Percentiles rank a stretch among this genome's conserved stretches.
Evolutionary conservation across 805 yeast species (phyloP).

Genomic region (Lipomyces sp.): DNA sequence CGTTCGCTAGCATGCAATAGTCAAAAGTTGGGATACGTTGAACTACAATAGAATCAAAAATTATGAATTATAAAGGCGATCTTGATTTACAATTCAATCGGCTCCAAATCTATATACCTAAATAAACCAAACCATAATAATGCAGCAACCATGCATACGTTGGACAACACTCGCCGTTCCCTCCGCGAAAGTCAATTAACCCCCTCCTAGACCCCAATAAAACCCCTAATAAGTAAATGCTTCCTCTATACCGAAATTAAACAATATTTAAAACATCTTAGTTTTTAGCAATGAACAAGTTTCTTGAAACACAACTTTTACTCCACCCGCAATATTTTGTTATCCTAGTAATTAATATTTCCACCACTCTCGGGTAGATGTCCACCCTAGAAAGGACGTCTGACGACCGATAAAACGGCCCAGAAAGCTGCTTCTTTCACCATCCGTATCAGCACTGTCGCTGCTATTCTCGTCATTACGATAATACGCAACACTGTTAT

Average conservation of each 20-base stretch:
- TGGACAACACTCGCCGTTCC: not conserved
- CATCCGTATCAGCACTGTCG: slow-evolving; percentile 10
- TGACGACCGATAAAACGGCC: slow-evolving; percentile 13
- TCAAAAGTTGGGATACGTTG: no score
- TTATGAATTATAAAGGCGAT: no score
- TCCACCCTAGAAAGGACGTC: slow-evolving; percentile 17
- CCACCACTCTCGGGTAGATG: slow-evolving; percentile 4
- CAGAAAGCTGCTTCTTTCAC: slow-evolving; percentile 9
- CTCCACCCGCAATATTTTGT: not conserved
- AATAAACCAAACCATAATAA: not conserved
- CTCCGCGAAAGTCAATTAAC: not conserved
- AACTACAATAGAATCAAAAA: no score
- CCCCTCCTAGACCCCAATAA: not conserved
- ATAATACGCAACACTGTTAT: not conserved
- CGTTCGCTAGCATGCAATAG: no score
- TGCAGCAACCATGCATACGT: not conserved
- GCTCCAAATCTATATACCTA: not conserved
- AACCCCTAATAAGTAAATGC: not conserved
- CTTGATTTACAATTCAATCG: no score
- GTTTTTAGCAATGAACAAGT: not conserved
- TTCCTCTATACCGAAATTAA: not conserved
- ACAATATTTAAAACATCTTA: not conserved
- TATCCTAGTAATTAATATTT: not conserved
- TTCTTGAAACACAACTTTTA: not conserved
- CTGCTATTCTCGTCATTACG: slow-evolving; percentile 8